Evolutionary conservation across 176 grass and related monocot species (phyloP).

Genomic region (Hyparrhenia diplandra): DNA sequence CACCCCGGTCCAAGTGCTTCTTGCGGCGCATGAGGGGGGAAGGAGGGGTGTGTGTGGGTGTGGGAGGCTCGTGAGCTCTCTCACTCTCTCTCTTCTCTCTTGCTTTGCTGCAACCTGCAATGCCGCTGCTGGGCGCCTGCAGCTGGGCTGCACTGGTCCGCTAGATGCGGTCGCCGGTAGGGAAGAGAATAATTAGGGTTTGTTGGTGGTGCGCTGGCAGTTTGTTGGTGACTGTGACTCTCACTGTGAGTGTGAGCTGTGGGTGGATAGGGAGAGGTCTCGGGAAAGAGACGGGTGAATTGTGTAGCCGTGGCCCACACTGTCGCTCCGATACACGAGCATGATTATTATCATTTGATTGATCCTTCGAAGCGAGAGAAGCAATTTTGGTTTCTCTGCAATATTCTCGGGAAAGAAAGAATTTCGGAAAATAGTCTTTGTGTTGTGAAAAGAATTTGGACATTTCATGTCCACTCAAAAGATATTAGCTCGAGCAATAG

Average conservation of each 20-base stretch:
- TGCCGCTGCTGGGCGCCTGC: not conserved
- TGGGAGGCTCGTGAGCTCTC: not conserved
- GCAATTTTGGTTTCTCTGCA: not conserved
- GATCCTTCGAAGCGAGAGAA: not conserved
- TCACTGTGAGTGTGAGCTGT: not conserved
- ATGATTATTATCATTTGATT: not conserved
- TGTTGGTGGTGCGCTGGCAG: constrained; percentile 30
- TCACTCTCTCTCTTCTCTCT: not conserved
- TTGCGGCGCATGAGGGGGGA: constrained; percentile 51
- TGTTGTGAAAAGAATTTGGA: not conserved
- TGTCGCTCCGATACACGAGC: not conserved
- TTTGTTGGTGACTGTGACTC: not conserved
- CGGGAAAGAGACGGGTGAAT: not conserved
- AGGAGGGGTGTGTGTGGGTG: not conserved
- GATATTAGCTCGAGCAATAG: not conserved
- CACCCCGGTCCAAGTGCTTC: constrained; percentile 46
- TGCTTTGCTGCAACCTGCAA: not conserved
- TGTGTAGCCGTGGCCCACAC: not conserved
- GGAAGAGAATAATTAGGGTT: constrained; percentile 42
- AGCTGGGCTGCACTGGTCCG: not conserved
- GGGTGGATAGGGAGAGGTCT: not conserved
- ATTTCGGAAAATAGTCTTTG: not conserved
- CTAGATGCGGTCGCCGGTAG: constrained; percentile 10
- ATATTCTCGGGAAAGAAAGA: not conserved
- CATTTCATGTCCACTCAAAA: not conserved